Percentiles rank a stretch among this genome's conserved stretches.
phyloP scores from a whole-genome alignment of 2,329 filamentous ascomycete genomes.

The Tolypocladium amazonense region DNA sequence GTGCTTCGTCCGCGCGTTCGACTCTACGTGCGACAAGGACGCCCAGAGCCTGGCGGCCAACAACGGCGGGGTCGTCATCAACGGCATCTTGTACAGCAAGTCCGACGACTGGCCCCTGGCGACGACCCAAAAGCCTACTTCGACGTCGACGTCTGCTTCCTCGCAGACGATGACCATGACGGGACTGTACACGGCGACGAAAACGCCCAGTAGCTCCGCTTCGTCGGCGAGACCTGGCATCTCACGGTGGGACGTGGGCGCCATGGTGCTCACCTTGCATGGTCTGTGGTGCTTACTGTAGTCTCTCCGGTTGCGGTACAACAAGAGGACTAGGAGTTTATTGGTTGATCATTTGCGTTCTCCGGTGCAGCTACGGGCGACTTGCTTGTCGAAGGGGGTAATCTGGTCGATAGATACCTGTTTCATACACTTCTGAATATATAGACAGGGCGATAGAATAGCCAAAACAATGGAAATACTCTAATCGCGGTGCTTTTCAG shows the following conservation, averaged over 20 bases:
- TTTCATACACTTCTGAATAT: not conserved
- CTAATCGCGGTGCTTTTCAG: not conserved
- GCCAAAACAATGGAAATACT: not conserved
- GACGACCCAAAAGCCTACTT: constrained; percentile 11
- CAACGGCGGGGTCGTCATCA: constrained; percentile 45
- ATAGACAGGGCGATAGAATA: not conserved
- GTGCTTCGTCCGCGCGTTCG: constrained; percentile 49
- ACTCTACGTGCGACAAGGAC: constrained; percentile 37
- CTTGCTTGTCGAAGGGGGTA: not conserved
- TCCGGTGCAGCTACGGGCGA: not conserved
- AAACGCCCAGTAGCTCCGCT: constrained; percentile 12
- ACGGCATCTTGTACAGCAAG: constrained; percentile 43
- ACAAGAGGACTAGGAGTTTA: not conserved
- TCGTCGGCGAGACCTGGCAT: not conserved
- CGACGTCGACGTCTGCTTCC: constrained; percentile 10
- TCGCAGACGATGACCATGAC: constrained; percentile 13
- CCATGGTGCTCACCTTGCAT: not conserved
- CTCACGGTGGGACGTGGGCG: not conserved
- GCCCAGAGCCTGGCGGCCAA: constrained; percentile 37
- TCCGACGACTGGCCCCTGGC: constrained; percentile 30
- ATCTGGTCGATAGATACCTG: not conserved
- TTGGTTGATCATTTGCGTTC: not conserved
- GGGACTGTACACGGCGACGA: constrained; percentile 24
- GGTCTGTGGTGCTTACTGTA: not conserved
- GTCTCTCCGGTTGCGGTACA: not conserved